phyloP scores from a whole-genome alignment of 108 stramenopile genomes.

The Chaetoceros tenuissimus region DNA sequence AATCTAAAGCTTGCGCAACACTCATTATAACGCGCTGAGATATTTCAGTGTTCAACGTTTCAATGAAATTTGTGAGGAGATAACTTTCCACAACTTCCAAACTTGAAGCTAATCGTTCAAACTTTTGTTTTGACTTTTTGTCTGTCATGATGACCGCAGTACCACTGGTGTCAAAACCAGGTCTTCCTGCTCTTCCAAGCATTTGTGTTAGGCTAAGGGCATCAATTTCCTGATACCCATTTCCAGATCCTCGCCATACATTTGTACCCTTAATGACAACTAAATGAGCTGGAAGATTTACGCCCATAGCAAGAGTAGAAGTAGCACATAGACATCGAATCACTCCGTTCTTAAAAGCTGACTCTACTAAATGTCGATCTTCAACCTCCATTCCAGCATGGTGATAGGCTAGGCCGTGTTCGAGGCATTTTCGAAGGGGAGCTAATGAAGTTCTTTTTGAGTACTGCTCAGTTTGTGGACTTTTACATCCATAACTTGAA shows the following conservation, averaged over 20 bases:
- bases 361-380: slow-evolving; percentile 73
- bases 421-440: slow-evolving; percentile 50
- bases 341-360: slow-evolving; percentile 55
- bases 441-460: slow-evolving; percentile 27
- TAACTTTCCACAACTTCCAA: slow-evolving; percentile 64
- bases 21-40: slow-evolving; percentile 65
- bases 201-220: slow-evolving; percentile 86
- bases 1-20: slow-evolving; percentile 39
- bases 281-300: slow-evolving; percentile 94
- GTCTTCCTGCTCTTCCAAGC: slow-evolving; percentile 95
- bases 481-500: slow-evolving; percentile 14
- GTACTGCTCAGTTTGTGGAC: slow-evolving; percentile 19
- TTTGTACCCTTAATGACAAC: slow-evolving; percentile 91
- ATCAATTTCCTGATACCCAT: slow-evolving; percentile 80
- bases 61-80: slow-evolving; percentile 47
- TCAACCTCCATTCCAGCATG: slow-evolving; percentile 69
- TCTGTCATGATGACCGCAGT: slow-evolving; percentile 82
- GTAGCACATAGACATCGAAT: slow-evolving; percentile 85
- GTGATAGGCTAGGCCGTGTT: slow-evolving; percentile 80
- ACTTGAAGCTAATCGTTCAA: slow-evolving; percentile 18
- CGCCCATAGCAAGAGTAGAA: slow-evolving; percentile 92
- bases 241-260: slow-evolving; percentile 76
- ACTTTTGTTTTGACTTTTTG: slow-evolving; percentile 27
- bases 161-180: slow-evolving; percentile 93
- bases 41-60: slow-evolving; percentile 76